Conservation (phyloP, 257 asterid genomes). For the Solanum chmielewskii region DNA sequence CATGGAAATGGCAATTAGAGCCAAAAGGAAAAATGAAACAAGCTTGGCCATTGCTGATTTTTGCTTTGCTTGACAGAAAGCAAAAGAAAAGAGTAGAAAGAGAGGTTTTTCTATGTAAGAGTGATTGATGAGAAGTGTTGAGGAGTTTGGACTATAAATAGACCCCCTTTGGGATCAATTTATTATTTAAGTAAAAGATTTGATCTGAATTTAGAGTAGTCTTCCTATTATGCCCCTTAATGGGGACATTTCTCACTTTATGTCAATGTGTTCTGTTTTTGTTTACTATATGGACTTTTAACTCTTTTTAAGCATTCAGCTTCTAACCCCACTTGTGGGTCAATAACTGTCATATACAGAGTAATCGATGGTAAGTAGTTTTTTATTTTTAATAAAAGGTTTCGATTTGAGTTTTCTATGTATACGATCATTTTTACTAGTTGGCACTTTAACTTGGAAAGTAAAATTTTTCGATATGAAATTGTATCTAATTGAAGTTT, state of each 20-base stretch:
- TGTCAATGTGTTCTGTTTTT: neutral
- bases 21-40: constrained; percentile 16
- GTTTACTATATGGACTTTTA: neutral
- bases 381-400: too few species aligned
- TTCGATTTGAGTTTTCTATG: too few species aligned
- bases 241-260: neutral
- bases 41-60: constrained; percentile 27
- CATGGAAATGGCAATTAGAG: constrained; percentile 24
- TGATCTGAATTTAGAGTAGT: neutral
- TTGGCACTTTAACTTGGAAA: too few species aligned
- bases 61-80: neutral
- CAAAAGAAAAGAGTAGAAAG: neutral
- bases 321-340: neutral
- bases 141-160: constrained; percentile 10
- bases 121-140: neutral
- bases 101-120: neutral
- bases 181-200: neutral
- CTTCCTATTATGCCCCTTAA: neutral
- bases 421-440: too few species aligned
- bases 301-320: neutral
- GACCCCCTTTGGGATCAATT: neutral
- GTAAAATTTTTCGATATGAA: too few species aligned
- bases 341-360: neutral
- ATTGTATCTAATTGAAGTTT: too few species aligned
- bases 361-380: too few species aligned